phyloP scores from a whole-genome alignment of 176 grass and related monocot genomes.

The Carex pumila region DNA sequence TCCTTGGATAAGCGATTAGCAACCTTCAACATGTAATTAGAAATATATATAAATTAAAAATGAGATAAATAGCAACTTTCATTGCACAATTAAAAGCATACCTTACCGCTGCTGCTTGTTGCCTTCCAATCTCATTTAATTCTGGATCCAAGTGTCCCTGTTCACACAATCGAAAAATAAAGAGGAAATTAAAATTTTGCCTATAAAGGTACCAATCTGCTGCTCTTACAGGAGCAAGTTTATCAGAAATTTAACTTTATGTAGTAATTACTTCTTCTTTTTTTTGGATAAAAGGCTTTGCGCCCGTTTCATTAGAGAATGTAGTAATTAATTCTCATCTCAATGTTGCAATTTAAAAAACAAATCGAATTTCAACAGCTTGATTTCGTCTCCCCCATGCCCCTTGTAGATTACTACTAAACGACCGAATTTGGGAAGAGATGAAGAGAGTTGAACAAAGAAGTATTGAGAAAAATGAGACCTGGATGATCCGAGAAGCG shows the following conservation, averaged over 20 bases:
- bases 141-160: constrained; percentile 76
- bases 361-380: background rate
- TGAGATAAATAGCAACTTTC: background rate
- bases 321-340: background rate
- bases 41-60: constrained; percentile 33
- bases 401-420: background rate
- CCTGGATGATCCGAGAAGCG: constrained; percentile 67
- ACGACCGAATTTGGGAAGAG: background rate
- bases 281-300: no score
- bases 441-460: no score
- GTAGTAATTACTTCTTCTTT: no score
- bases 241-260: no score
- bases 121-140: constrained; percentile 76
- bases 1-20: constrained; percentile 61
- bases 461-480: background rate
- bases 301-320: no score
- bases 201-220: no score
- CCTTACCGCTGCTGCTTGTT: constrained; percentile 70
- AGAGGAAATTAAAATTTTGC: background rate
- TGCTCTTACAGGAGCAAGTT: no score
- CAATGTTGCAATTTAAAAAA: background rate
- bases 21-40: constrained; percentile 37
- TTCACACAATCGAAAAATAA: background rate
- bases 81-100: constrained; percentile 15
- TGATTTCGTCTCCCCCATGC: no score